Percentiles rank a stretch among this genome's conserved stretches.
These are phyloP conservation scores for Pythium myriotylum DNA, from an alignment of 352 stramenopile genomes.

Conservation along the genomic window DNA sequence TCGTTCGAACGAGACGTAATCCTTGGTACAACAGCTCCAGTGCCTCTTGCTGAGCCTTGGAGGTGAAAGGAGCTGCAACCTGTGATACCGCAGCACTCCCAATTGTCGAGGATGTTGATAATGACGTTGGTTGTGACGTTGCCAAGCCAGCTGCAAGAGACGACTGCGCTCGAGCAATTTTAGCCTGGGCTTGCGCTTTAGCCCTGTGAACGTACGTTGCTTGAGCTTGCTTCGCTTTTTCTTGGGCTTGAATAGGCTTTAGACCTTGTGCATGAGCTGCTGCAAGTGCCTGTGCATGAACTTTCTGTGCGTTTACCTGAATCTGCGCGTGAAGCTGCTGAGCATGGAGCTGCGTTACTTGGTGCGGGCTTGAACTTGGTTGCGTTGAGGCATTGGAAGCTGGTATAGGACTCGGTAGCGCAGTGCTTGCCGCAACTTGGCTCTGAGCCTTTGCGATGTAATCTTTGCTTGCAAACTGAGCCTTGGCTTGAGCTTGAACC, in stretches of 20 bases:
- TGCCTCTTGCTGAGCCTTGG: constrained; percentile 82
- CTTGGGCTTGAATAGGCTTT: constrained; percentile 85
- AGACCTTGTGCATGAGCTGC: constrained; percentile 84
- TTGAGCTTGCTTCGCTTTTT: constrained; percentile 90
- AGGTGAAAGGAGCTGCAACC: constrained; percentile 49
- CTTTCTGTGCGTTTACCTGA: constrained; percentile 89
- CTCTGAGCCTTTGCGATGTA: constrained; percentile 90
- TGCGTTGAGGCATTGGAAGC: constrained; percentile 47
- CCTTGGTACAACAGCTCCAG: constrained; percentile 96
- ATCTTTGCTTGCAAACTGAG: constrained; percentile 87
- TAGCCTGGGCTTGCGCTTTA: constrained; percentile 86
- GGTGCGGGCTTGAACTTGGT: constrained; percentile 70
- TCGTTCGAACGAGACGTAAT: constrained; percentile 89
- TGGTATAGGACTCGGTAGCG: constrained; percentile 49
- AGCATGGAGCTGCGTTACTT: constrained; percentile 46
- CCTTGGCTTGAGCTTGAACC: constrained; percentile 85
- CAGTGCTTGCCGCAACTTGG: constrained; percentile 64
- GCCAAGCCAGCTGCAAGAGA: constrained; percentile 43
- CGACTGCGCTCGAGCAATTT: constrained; percentile 78
- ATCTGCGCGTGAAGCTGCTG: constrained; percentile 88
- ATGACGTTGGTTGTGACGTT: constrained; percentile 23
- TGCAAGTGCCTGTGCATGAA: constrained; percentile 86
- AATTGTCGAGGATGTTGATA: constrained; percentile 1
- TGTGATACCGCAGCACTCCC: background rate
- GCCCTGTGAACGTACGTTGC: constrained; percentile 86